Base-by-base conservation (phyloP, 176 grass and related monocot species). In the Panicum miliaceum region DNA sequence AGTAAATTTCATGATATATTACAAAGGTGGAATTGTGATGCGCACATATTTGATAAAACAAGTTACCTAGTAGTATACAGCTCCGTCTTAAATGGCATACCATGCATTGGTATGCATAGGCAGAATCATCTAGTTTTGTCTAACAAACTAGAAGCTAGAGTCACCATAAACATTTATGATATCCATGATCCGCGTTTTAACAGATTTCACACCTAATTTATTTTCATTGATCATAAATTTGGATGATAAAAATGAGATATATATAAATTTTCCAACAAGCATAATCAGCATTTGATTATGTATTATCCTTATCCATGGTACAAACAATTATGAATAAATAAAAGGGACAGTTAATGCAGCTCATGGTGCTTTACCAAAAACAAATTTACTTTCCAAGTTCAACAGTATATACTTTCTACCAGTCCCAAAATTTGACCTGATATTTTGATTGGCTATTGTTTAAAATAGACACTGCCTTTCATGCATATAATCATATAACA, bases 311-410 rank as follows among this genome's bases (percentile, higher is more conserved):
- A 18, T 37, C 16, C 8, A 15, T 23, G 19, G 12, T 74, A 74
- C 71, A 52, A 51, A 1, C 20, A 76, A 60, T 77, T 77, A 27
- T 60, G 35, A 42, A 60, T n/a, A n/a, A n/a, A n/a, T n/a, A n/a
- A 23, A 60, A 75, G 29, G 15, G 48, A 37, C 5, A 23, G 8
- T 8, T 14, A 43, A 69, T 43, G 38, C 32, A 38, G 19, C 19
- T 56, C 6, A 6, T 35, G 34, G 32, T 38, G 51, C 51, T 75
- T 56, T 56, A 15, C 35, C 20, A 56, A 57, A 56, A 74, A 12
- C 50, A 56, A 56, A 75, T 37, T 75, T 75, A 57, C 46, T 73
- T 73, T 26, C 8, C 47, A 35, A 1, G 59, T 26, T 68, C 61
- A 58, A 64, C n/a, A 80, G 12, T n/a, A n/a, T 61, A 27, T 15